Evolutionary conservation across 768 basidiomycete genomes (phyloP).

Genomic region (Tricholoma flavovirens): DNA sequence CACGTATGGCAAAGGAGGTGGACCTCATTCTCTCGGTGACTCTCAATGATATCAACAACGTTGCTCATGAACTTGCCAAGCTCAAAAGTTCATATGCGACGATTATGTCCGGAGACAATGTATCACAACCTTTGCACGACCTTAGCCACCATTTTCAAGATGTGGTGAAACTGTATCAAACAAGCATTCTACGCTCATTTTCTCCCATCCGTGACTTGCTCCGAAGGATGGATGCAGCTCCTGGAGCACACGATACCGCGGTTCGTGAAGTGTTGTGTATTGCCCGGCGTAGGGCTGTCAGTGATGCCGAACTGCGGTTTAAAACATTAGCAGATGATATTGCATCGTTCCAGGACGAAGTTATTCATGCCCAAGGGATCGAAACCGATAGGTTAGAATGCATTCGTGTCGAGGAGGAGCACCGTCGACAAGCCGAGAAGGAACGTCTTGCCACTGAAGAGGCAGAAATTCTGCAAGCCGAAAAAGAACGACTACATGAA

Average conservation of each 20-base stretch:
- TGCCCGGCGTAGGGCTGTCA: constrained; percentile 42
- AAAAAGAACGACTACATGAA: constrained; percentile 26
- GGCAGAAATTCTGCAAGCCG: constrained; percentile 27
- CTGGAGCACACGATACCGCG: constrained; percentile 36
- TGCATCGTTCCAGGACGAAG: constrained; percentile 32
- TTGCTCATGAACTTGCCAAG: constrained; percentile 33
- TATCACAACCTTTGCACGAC: constrained; percentile 28
- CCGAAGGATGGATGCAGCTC: constrained; percentile 46
- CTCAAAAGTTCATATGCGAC: constrained; percentile 32
- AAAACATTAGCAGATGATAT: constrained; percentile 43
- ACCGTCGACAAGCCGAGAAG: constrained; percentile 28
- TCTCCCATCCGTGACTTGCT: constrained; percentile 51
- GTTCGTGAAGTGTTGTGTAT: constrained; percentile 44
- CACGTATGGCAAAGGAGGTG: constrained; percentile 47
- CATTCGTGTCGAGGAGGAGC: constrained; percentile 29
- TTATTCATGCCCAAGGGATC: constrained; percentile 35
- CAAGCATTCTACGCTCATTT: constrained; percentile 40
- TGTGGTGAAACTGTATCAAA: constrained; percentile 27
- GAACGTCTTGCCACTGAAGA: constrained; percentile 32
- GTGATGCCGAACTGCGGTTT: constrained; percentile 46
- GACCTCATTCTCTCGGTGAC: constrained; percentile 38
- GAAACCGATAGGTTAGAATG: constrained; percentile 38
- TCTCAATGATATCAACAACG: constrained; percentile 31
- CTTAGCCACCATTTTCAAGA: constrained; percentile 33
- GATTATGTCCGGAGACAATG: constrained; percentile 17